phyloP scores from a whole-genome alignment of 2,329 filamentous ascomycete species.

The Tolypocladium ovalisporum region DNA sequence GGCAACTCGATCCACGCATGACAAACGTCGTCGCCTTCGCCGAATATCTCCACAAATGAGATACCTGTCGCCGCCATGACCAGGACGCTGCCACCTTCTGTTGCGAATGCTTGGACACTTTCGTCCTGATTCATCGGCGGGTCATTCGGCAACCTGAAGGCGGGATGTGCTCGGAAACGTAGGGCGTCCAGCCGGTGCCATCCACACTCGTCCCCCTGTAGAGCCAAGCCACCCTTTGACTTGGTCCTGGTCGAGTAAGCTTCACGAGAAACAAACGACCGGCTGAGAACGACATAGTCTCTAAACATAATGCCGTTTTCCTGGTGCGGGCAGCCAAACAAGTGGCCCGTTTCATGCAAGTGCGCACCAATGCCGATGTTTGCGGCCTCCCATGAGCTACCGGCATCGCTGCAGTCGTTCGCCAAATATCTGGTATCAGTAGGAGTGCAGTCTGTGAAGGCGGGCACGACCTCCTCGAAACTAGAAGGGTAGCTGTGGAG shows the following conservation, averaged over 20 bases:
- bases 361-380: slow-evolving; percentile 91
- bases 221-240: slow-evolving; percentile 65
- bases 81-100: slow-evolving; percentile 66
- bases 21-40: slow-evolving; percentile 72
- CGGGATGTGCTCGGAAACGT: slow-evolving; percentile 81
- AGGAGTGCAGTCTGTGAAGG: slow-evolving; percentile 82
- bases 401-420: slow-evolving; percentile 78
- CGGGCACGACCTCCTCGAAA: slow-evolving; percentile 81
- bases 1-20: slow-evolving; percentile 73
- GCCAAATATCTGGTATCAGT: slow-evolving; percentile 72
- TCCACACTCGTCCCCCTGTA: slow-evolving; percentile 70
- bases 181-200: slow-evolving; percentile 89
- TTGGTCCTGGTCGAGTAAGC: slow-evolving; percentile 81
- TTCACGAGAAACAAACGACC: slow-evolving; percentile 72
- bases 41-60: slow-evolving; percentile 73
- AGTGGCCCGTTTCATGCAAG: slow-evolving; percentile 79
- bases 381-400: slow-evolving; percentile 90
- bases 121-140: slow-evolving; percentile 51
- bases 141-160: slow-evolving; percentile 77
- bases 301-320: slow-evolving; percentile 86
- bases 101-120: slow-evolving; percentile 76
- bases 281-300: slow-evolving; percentile 76
- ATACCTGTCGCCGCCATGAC: slow-evolving; percentile 73
- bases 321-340: slow-evolving; percentile 84
- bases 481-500: slow-evolving; percentile 83